Evolutionary conservation across 306 rosid genomes (phyloP).

Genomic region (Hippophae tibetana): DNA sequence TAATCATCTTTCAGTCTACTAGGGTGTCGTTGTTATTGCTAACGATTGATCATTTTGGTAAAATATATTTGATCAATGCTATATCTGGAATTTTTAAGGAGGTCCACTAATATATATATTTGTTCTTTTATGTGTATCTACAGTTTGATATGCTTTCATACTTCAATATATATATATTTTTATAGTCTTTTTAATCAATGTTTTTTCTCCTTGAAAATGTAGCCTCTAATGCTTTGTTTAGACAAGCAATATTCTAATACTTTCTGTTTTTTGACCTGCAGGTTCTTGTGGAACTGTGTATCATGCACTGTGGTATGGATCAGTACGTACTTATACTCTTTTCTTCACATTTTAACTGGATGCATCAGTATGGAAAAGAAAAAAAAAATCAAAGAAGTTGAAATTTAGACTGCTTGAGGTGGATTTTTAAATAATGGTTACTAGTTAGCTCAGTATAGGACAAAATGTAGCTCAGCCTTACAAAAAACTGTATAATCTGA

Average conservation of each 20-base stretch:
- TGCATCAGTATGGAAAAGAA: conserved; percentile 4
- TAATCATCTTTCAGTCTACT: conserved; percentile 23
- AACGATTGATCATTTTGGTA: conserved; percentile 9
- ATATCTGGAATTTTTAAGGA: not conserved
- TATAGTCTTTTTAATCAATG: not conserved
- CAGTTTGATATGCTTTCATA: not conserved
- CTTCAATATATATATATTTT: not conserved
- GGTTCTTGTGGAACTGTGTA: conserved; percentile 99
- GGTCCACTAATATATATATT: not conserved
- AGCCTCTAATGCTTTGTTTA: conserved; percentile 1
- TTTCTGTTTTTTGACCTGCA: conserved; percentile 29
- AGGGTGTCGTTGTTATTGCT: conserved; percentile 13
- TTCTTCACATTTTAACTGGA: conserved; percentile 25
- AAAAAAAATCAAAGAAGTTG: conserved; percentile 2
- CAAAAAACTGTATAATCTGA: too few species aligned
- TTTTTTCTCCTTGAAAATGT: not conserved
- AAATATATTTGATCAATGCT: not conserved
- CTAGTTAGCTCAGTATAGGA: too few species aligned
- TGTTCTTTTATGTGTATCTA: conserved; percentile 2
- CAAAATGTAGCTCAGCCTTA: too few species aligned
- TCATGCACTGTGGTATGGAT: conserved; percentile 99
- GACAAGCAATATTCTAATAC: conserved; percentile 14
- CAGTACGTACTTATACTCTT: conserved; percentile 76
- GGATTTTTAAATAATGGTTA: too few species aligned
- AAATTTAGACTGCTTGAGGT: too few species aligned